A percentile compares a stretch with the other conserved stretches of the same genome.
phyloP scores from a whole-genome alignment of 2,329 filamentous ascomycete genomes.

The Colletotrichum tanaceti region DNA sequence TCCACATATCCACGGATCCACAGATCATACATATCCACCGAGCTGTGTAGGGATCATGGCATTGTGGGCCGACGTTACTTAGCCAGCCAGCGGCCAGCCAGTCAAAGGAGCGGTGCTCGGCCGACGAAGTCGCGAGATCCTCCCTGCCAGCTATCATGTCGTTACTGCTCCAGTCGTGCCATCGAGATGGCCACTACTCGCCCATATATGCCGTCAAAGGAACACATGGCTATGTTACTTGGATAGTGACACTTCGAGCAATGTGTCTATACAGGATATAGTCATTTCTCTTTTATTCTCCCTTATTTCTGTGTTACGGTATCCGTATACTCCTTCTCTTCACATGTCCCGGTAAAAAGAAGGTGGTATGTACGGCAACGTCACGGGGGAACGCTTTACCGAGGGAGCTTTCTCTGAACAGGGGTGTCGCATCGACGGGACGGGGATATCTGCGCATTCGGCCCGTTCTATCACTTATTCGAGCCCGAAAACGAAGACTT shows the following conservation, averaged over 20 bases:
- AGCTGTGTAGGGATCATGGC: constrained; percentile 14
- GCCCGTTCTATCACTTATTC: constrained; percentile 12
- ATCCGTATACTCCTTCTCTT: background rate
- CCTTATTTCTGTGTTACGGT: no score
- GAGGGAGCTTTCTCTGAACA: constrained; percentile 15
- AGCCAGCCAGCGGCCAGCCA: constrained; percentile 2
- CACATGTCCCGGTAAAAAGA: background rate
- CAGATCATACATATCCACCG: constrained; percentile 12
- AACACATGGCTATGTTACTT: no score
- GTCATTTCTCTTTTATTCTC: no score
- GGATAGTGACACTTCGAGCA: background rate
- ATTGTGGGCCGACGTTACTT: constrained; percentile 18
- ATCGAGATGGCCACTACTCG: background rate
- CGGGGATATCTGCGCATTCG: constrained; percentile 27
- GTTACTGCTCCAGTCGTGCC: constrained; percentile 1
- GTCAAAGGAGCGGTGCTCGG: constrained; percentile 12
- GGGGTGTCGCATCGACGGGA: constrained; percentile 27
- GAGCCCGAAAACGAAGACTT: constrained; percentile 17
- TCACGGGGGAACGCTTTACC: constrained; percentile 31
- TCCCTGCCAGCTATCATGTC: background rate
- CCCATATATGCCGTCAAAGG: background rate
- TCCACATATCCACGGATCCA: constrained; percentile 37
- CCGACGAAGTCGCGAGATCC: constrained; percentile 18
- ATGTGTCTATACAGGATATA: no score
- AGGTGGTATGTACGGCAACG: background rate